Conservation (phyloP, 257 asterid species). For the Scutellaria galericulata region DNA sequence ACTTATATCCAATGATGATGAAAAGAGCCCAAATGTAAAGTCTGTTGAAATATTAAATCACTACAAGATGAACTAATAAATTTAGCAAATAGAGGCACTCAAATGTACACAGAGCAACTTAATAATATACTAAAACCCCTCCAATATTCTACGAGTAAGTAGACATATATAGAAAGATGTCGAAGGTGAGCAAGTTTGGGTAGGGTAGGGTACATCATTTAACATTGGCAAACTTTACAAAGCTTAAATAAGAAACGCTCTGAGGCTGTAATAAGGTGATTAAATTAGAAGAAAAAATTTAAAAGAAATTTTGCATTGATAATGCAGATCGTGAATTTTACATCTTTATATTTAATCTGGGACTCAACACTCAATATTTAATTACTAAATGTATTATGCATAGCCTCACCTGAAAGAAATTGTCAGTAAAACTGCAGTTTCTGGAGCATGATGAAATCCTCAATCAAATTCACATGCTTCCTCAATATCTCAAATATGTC, state of each 20-base stretch:
- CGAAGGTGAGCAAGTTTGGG: background rate
- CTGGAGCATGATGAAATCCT: background rate
- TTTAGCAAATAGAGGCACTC: background rate
- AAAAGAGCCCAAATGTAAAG: background rate
- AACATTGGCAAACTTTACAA: background rate
- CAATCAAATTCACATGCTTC: conserved; percentile 20
- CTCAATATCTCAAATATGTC: conserved; percentile 10
- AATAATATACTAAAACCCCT: background rate
- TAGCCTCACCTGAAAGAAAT: conserved; percentile 7
- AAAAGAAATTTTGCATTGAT: background rate
- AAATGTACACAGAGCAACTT: background rate
- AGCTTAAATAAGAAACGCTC: background rate
- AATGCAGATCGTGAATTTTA: background rate
- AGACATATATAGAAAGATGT: conserved; percentile 16
- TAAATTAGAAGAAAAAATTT: background rate
- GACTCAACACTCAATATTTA: background rate
- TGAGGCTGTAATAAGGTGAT: background rate
- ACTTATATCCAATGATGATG: conserved; percentile 24
- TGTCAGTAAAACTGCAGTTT: background rate
- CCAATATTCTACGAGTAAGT: background rate
- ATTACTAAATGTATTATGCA: background rate
- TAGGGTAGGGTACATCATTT: background rate
- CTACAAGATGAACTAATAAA: background rate
- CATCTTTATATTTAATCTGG: background rate
- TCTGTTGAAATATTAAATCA: conserved; percentile 8